Conservation (phyloP, 345 rosid species). For the Sisymbrium altissimum region DNA sequence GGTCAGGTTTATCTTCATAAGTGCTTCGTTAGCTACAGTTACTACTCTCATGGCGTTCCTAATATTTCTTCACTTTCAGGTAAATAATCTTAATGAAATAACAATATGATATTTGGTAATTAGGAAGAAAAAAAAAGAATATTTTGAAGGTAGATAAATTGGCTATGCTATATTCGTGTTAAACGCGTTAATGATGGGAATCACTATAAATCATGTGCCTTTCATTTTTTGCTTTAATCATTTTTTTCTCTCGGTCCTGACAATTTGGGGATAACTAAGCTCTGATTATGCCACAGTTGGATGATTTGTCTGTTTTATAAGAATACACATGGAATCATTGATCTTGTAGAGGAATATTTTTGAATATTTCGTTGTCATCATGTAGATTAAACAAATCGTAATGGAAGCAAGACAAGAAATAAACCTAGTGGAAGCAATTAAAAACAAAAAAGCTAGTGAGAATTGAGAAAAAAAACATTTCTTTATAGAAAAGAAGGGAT, state of each 20-base stretch:
- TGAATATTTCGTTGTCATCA: conserved; percentile 2
- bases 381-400: neutral
- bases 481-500: neutral
- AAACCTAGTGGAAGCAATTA: conserved; percentile 4
- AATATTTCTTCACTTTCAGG: conserved; percentile 43
- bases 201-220: neutral
- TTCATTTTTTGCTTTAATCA: neutral
- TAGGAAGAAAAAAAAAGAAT: neutral
- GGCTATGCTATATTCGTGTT: neutral
- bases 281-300: neutral
- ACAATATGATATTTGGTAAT: neutral
- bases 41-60: conserved; percentile 78
- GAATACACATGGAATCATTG: neutral
- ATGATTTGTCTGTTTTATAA: neutral
- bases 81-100: no score
- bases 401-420: neutral
- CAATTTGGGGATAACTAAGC: neutral
- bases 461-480: neutral
- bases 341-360: conserved; percentile 6
- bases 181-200: no score
- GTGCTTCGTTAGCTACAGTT: conserved; percentile 78
- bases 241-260: neutral
- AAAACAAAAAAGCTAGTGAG: neutral
- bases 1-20: conserved; percentile 68
- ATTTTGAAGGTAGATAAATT: neutral